Evolutionary conservation across 352 stramenopile genomes (phyloP).

Genomic region (Globisporangium paddicum): DNA sequence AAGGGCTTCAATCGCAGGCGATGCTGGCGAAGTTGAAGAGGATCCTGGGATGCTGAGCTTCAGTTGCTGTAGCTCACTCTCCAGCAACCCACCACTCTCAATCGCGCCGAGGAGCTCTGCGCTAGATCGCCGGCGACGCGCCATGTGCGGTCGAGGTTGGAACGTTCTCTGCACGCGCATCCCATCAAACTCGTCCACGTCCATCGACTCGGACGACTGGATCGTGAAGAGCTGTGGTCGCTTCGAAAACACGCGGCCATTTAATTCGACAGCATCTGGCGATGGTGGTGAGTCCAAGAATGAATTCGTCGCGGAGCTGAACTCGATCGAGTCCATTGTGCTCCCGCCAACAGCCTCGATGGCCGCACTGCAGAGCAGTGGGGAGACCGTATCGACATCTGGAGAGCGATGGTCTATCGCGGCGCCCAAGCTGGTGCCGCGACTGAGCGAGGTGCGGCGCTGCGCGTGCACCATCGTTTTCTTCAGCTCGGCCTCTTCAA

Average conservation of each 20-base stretch:
- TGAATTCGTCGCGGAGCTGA: slow-evolving; percentile 5
- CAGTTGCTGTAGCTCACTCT: slow-evolving; percentile 27
- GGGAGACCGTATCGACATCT: slow-evolving; percentile 9
- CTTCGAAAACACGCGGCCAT: neutral
- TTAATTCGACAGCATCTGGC: slow-evolving; percentile 2
- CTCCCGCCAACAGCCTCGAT: neutral
- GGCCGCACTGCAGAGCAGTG: slow-evolving; percentile 3
- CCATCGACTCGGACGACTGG: slow-evolving; percentile 26
- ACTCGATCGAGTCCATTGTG: slow-evolving; percentile 9
- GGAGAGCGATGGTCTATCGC: neutral
- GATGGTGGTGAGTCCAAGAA: slow-evolving; percentile 14
- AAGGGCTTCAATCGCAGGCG: neutral
- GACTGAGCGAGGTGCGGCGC: slow-evolving; percentile 8
- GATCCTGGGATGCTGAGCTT: slow-evolving; percentile 8
- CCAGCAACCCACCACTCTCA: slow-evolving; percentile 43
- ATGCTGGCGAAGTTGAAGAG: neutral
- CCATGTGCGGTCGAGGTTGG: slow-evolving; percentile 6
- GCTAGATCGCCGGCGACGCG: slow-evolving; percentile 50
- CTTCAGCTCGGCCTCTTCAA: slow-evolving; percentile 36
- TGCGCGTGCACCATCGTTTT: slow-evolving; percentile 12
- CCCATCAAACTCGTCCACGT: slow-evolving; percentile 7
- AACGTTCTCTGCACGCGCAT: slow-evolving; percentile 9
- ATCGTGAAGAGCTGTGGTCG: slow-evolving; percentile 24
- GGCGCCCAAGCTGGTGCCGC: slow-evolving; percentile 4
- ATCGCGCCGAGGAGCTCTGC: slow-evolving; percentile 61